These are phyloP conservation scores for Balakata baccata DNA, from an alignment of 345 rosid species.

Conservation along the genomic window DNA sequence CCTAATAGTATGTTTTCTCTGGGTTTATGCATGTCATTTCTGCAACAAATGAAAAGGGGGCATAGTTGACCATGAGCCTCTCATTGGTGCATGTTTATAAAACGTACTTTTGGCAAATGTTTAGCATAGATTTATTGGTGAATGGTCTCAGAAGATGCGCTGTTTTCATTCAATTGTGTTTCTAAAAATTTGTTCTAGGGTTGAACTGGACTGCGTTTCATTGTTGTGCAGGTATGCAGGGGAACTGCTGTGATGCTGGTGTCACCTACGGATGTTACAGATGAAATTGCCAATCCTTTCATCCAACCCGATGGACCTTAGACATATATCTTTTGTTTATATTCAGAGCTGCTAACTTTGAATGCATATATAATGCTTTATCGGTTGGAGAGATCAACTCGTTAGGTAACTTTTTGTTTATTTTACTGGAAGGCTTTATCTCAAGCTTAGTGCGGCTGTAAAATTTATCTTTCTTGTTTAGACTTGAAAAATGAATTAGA, in stretches of 20 bases:
- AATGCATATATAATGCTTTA: neutral
- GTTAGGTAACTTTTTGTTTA: neutral
- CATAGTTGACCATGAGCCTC: neutral
- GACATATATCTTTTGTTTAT: constrained; percentile 5
- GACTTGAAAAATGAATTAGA: neutral
- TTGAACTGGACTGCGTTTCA: neutral
- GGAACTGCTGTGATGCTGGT: constrained; percentile 99
- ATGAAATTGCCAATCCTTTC: constrained; percentile 96
- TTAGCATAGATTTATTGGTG: neutral
- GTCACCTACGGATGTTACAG: constrained; percentile 96
- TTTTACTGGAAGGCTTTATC: neutral
- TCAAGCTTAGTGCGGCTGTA: neutral
- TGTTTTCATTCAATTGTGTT: neutral
- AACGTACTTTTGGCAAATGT: neutral
- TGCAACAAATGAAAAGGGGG: neutral
- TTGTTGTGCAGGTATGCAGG: constrained; percentile 71
- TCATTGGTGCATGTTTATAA: neutral
- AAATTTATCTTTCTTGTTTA: neutral
- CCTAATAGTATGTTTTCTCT: constrained; percentile 55
- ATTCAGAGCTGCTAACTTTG: constrained; percentile 7
- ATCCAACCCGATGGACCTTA: constrained; percentile 84
- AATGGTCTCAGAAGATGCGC: neutral
- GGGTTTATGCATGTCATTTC: neutral
- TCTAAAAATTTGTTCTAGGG: neutral
- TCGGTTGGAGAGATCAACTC: neutral